These are phyloP conservation scores for Lachnellula willkommii DNA, from an alignment of 2,329 filamentous ascomycete genomes.

Conservation along the genomic window DNA sequence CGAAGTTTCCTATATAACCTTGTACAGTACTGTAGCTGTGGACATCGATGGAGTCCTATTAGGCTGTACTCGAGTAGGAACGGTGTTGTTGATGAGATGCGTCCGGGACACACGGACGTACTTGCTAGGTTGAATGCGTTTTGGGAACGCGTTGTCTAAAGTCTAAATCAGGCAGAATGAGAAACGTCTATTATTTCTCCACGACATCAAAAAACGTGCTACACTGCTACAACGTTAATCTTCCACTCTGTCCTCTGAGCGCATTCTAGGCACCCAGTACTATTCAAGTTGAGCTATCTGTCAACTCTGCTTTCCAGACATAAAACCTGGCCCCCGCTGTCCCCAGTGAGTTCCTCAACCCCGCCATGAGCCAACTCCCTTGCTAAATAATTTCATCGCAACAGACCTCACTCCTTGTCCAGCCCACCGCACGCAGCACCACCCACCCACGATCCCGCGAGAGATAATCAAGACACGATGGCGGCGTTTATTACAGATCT, in stretches of 20 bases:
- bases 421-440: not conserved
- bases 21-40: too few relatives aligned
- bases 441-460: not conserved
- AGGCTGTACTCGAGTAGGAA: too few relatives aligned
- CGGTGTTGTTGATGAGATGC: too few relatives aligned
- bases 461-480: slow-evolving; percentile 38
- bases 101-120: too few relatives aligned
- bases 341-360: not conserved
- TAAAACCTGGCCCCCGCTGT: not conserved
- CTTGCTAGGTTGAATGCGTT: too few relatives aligned
- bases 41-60: too few relatives aligned
- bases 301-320: not conserved
- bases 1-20: not conserved
- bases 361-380: not conserved
- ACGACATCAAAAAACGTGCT: not conserved
- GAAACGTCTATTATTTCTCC: not conserved
- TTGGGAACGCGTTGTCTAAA: slow-evolving; percentile 1
- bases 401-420: not conserved
- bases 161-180: slow-evolving; percentile 13
- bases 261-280: not conserved
- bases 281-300: slow-evolving; percentile 1
- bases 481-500: slow-evolving; percentile 65
- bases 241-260: slow-evolving; percentile 8
- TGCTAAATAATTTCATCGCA: not conserved
- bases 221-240: not conserved